Base-by-base conservation (phyloP, 306 rosid genomes). In the Sindora glabra region DNA sequence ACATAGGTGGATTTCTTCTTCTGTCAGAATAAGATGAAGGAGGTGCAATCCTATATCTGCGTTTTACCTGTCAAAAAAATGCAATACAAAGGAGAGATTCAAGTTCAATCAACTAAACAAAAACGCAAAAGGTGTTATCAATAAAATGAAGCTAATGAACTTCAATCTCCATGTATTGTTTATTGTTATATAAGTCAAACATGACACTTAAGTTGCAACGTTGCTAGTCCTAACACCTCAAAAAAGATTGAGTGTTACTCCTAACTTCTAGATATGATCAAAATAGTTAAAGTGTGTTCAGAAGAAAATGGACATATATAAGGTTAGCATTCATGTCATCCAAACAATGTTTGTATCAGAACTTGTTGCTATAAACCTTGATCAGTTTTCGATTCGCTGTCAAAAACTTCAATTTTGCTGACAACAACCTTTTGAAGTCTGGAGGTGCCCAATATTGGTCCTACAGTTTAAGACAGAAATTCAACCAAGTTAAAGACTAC, bases 401-500 rank as follows among this genome's bases (percentile, higher is more conserved):
- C 81, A 92, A 75, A 62, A 36, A 72, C 70, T 92, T 92, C 13
- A 92, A 69, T 61, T 92, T 89, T 8, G 94, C 68, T 8, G 90
- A 92, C 67, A 92, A 69, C 48, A 86, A 30, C 77, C 83, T 86
- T 79, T 84, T 89, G 70, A 92, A 86, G 74, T 84, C 95, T 17
- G 90, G 66, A 18, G 92, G 95, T 52, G 95, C 81, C 83, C 95
- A 78, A 59, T 86, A 92, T 76, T 92, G 88, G 52, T 86, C 99
- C 99, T 89, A 45, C 56, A 69, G 19, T 70, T 59, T 29, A 58
- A 77, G 54, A 32, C 13, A 26, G 62, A 59, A 68, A 57, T 48
- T 65, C 62, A 77, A 61, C 65, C 23, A 29, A 67, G 10, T 26
- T 62, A 18, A 53, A 53, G 38, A 39, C 29, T 46, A 59, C 26